A percentile compares a stretch with the other conserved stretches of the same genome.
These are phyloP conservation scores for Diaporthe sp. DNA, from an alignment of 2,329 filamentous ascomycete species.

Conservation along the genomic window DNA sequence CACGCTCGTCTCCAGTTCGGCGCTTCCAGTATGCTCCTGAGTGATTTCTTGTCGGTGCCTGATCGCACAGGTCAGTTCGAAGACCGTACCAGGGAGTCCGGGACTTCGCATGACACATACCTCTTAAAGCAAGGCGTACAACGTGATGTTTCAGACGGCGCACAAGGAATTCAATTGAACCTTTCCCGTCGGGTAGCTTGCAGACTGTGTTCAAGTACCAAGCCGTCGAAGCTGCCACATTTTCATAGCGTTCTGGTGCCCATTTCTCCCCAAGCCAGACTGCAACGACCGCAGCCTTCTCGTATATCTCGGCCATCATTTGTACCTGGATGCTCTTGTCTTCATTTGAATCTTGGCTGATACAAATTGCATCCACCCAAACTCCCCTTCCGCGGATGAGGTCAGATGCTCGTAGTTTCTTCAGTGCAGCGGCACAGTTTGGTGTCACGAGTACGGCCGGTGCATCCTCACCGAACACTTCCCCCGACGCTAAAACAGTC, in stretches of 20 bases:
- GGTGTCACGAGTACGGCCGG: background rate
- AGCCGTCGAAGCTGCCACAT: background rate
- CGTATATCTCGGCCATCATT: background rate
- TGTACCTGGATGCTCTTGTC: background rate
- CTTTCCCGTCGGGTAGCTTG: background rate
- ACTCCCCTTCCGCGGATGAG: background rate
- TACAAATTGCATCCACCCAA: background rate
- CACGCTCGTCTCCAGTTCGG: background rate
- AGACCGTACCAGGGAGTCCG: background rate
- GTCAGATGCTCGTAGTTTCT: background rate
- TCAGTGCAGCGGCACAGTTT: background rate
- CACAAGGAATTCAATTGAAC: background rate
- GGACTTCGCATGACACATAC: background rate
- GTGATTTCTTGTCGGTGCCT: background rate
- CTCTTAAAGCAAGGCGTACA: background rate
- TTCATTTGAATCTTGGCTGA: background rate
- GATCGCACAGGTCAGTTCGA: background rate
- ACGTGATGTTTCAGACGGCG: background rate
- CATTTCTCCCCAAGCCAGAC: background rate
- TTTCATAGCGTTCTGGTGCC: background rate
- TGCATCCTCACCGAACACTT: background rate
- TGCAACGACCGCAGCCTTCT: background rate
- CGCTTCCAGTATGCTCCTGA: background rate
- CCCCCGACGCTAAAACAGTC: background rate
- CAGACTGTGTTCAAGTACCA: background rate